These are phyloP conservation scores for Salix koriyanagi DNA, from an alignment of 345 rosid genomes.

Conservation along the genomic window DNA sequence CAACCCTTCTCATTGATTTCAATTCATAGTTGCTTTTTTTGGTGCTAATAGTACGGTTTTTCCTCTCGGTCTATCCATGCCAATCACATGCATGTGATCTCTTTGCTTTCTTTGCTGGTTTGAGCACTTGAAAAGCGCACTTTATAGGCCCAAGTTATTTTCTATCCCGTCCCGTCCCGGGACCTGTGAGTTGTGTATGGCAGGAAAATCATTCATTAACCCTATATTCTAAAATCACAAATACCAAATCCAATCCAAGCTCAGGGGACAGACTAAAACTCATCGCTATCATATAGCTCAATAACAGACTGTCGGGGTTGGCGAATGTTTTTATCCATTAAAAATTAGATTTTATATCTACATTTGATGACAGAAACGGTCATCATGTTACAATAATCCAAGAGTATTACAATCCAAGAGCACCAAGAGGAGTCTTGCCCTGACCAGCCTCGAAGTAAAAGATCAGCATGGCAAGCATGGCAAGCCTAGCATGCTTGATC, in stretches of 20 bases:
- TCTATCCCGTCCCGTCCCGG: too few species aligned
- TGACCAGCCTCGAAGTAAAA: slow-evolving; percentile 97
- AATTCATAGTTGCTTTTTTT: neutral
- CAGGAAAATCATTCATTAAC: neutral
- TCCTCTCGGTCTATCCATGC: neutral
- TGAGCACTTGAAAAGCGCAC: neutral
- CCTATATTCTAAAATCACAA: too few species aligned
- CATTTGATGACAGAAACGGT: neutral
- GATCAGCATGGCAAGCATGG: slow-evolving; percentile 90
- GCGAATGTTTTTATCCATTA: neutral
- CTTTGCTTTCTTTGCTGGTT: neutral
- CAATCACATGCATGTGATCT: neutral
- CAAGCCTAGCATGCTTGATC: slow-evolving; percentile 93
- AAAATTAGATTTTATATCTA: slow-evolving; percentile 5
- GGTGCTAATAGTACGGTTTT: too few species aligned
- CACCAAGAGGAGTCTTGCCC: slow-evolving; percentile 95
- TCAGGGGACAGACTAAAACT: neutral
- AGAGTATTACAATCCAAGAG: slow-evolving; percentile 66
- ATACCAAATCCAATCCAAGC: too few species aligned
- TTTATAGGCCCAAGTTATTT: too few species aligned
- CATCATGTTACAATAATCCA: neutral
- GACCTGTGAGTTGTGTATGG: too few species aligned
- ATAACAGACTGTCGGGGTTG: neutral
- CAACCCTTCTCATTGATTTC: neutral
- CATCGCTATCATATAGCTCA: neutral